Evolutionary conservation across 202 grass and related monocot species (phyloP), one percentile per base, ranked within the genome.

Genomic region (Carex arenaria): DNA sequence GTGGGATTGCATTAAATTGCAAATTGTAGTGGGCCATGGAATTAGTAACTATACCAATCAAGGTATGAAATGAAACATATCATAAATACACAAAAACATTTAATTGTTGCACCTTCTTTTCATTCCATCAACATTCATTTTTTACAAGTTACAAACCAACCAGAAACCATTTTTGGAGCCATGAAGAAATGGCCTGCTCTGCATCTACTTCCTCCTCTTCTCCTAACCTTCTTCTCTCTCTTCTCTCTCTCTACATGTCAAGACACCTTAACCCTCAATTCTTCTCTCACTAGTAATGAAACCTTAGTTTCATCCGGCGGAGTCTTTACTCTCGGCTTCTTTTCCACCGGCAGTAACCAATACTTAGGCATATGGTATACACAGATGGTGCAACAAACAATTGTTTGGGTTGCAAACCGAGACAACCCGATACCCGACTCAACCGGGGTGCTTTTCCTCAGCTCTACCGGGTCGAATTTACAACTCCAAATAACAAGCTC

Each of bases 321-420:
- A 11, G 66, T 72, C 3, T 94, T 92, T 82, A 71, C 83, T 61
- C 86, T 94, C 10, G 92, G 92, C 4, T 92, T 94, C 87, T 92
- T 94, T 78, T 15, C 84, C 18, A 40, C 86, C 8, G 57, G 67
- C 3, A 30, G 17, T 43, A 59, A 81, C 32, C 87, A 59, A 69
- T 94, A 88, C 78, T 17, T 94, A 65, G 90, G 89, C 62, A 90
- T 92, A 63, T 94, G 92, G 92, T 94, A 88, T 85, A 81, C 67
- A 40, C 28, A 20, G 22, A 87, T 94, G 43, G 1, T 53, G 10
- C 76, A 78, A 28, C 65, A 45, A 18, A 94, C 90, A 59, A 80
- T 92, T 26, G 92, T 94, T 56, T 94, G 92, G 92, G 86, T 94
- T n/a, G 92, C 88, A 12, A 94, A 94, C 65, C 86, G 92, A 14